A percentile compares a stretch with the other conserved stretches of the same genome.
These are phyloP conservation scores for Calocera cornea DNA, from an alignment of 768 basidiomycete genomes.

Conservation along the genomic window DNA sequence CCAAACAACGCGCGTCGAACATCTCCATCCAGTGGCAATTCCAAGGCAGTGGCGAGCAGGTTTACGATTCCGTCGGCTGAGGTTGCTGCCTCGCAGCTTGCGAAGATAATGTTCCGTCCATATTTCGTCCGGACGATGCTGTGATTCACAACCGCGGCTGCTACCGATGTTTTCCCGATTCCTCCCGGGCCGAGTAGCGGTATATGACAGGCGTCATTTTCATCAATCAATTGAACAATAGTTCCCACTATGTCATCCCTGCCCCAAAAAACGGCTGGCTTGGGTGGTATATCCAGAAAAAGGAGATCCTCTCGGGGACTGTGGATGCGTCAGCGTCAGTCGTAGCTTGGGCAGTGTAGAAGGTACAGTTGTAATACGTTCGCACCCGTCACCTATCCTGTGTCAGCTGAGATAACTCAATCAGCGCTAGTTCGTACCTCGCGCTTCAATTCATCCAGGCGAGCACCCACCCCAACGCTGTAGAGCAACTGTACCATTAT, in stretches of 20 bases:
- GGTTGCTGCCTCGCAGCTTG: slow-evolving; percentile 26
- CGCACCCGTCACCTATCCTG: too few species aligned
- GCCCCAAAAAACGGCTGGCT: slow-evolving; percentile 14
- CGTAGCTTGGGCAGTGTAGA: too few species aligned
- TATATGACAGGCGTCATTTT: background rate
- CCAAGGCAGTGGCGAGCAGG: slow-evolving; percentile 17
- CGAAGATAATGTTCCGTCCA: slow-evolving; percentile 25
- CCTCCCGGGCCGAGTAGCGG: slow-evolving; percentile 24
- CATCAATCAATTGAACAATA: slow-evolving; percentile 5
- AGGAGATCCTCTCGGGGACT: too few species aligned
- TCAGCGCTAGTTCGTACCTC: too few species aligned
- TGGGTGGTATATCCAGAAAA: too few species aligned
- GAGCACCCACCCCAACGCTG: too few species aligned
- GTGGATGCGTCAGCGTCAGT: too few species aligned
- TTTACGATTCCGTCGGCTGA: slow-evolving; percentile 20
- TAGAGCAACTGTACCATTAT: too few species aligned
- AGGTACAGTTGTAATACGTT: too few species aligned
- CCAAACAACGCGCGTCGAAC: slow-evolving; percentile 16
- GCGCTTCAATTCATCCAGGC: too few species aligned
- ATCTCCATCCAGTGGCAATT: slow-evolving; percentile 16
- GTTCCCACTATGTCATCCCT: slow-evolving; percentile 11
- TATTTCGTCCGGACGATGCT: slow-evolving; percentile 17
- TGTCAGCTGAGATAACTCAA: too few species aligned
- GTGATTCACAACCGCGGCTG: slow-evolving; percentile 24
- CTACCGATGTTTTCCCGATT: slow-evolving; percentile 31